phyloP scores from a whole-genome alignment of 2,329 filamentous ascomycete genomes.

The Cytospora schulzeri region DNA sequence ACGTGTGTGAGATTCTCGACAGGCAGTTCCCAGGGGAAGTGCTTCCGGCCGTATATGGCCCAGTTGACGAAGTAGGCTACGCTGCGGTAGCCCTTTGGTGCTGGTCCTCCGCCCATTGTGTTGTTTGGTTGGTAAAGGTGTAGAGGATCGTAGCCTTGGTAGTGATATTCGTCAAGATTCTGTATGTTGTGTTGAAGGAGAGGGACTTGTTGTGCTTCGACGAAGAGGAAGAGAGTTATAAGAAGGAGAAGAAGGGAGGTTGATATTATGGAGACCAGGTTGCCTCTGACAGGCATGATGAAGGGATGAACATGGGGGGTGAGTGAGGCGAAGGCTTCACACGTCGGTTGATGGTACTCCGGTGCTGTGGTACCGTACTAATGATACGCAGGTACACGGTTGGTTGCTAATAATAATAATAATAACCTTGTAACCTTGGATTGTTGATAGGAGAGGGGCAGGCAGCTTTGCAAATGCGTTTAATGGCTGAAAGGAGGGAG shows the following conservation, averaged over 20 bases:
- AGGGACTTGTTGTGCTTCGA: slow-evolving; percentile 14
- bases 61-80: slow-evolving; percentile 78
- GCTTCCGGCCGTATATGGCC: slow-evolving; percentile 86
- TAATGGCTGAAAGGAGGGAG: slow-evolving; percentile 11
- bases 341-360: not conserved
- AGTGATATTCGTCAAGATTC: slow-evolving; percentile 16
- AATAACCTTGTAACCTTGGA: not conserved
- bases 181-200: slow-evolving; percentile 22
- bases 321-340: slow-evolving; percentile 5
- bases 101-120: slow-evolving; percentile 48
- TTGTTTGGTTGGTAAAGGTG: slow-evolving; percentile 27
- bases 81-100: slow-evolving; percentile 56
- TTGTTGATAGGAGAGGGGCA: slow-evolving; percentile 3
- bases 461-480: slow-evolving; percentile 11
- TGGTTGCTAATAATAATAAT: not conserved
- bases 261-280: slow-evolving; percentile 14
- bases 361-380: not conserved
- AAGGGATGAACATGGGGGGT: not conserved
- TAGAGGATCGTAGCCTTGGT: slow-evolving; percentile 10
- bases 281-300: slow-evolving; percentile 25
- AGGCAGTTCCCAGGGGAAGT: slow-evolving; percentile 82
- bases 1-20: slow-evolving; percentile 83
- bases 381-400: slow-evolving; percentile 11
- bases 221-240: slow-evolving; percentile 20
- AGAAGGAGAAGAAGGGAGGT: slow-evolving; percentile 18